Percentiles rank a stretch among this genome's conserved stretches.
Evolutionary conservation across 2,329 filamentous ascomycete species (phyloP).

Genomic region (Gyromitra esculenta): DNA sequence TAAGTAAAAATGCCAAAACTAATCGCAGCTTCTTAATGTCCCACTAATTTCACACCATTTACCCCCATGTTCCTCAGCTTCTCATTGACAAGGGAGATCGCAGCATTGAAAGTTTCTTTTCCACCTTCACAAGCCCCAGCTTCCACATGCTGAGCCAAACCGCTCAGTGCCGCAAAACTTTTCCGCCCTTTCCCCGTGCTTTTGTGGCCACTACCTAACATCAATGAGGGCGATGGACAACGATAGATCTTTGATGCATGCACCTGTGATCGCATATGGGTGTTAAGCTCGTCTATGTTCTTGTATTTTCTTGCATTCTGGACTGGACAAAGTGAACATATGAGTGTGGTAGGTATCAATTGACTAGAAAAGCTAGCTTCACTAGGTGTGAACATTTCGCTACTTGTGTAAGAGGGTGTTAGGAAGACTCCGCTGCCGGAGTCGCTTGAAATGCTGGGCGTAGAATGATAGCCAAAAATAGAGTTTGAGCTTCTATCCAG

Average conservation of each 20-base stretch:
- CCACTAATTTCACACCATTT: slow-evolving; percentile 14
- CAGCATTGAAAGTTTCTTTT: slow-evolving; percentile 21
- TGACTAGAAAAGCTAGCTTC: slow-evolving; percentile 14
- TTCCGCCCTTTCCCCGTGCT: slow-evolving; percentile 12
- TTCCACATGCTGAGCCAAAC: slow-evolving; percentile 43
- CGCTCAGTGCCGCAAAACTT: slow-evolving; percentile 38
- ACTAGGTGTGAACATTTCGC: slow-evolving; percentile 17
- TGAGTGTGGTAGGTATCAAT: slow-evolving; percentile 5
- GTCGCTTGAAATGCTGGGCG: slow-evolving; percentile 18
- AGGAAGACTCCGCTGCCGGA: neutral
- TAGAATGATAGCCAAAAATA: slow-evolving; percentile 2
- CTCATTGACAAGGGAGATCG: slow-evolving; percentile 40
- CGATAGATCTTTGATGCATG: slow-evolving; percentile 50
- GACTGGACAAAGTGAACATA: slow-evolving; percentile 29
- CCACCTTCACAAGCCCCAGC: slow-evolving; percentile 43
- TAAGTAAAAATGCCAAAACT: neutral
- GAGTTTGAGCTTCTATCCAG: neutral
- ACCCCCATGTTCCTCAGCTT: slow-evolving; percentile 37
- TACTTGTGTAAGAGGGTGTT: slow-evolving; percentile 20
- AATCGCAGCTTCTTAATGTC: neutral
- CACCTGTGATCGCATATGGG: slow-evolving; percentile 15
- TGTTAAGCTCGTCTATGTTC: slow-evolving; percentile 1
- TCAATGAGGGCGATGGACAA: slow-evolving; percentile 25
- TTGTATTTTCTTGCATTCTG: slow-evolving; percentile 1
- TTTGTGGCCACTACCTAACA: slow-evolving; percentile 1